Percentiles rank a stretch among this genome's conserved stretches.
Evolutionary conservation across 805 yeast species (phyloP).

Genomic region (Starmerella sp.): DNA sequence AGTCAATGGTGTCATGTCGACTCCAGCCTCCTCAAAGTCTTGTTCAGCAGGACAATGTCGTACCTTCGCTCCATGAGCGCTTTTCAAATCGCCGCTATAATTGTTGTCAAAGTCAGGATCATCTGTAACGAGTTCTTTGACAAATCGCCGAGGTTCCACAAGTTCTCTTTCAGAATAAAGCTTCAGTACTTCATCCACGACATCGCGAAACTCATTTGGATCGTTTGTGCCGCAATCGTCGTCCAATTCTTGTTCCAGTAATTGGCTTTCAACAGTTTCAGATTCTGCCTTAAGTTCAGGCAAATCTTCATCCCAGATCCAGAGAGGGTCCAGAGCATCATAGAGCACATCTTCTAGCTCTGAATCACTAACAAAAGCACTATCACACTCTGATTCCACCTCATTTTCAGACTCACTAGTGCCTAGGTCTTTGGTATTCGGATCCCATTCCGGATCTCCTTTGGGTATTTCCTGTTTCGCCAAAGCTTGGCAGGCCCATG

Average conservation of each 20-base stretch:
- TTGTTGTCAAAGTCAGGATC: neutral
- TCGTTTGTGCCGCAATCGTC: neutral
- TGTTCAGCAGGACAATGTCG: neutral
- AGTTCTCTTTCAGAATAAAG: neutral
- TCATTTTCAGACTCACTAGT: neutral
- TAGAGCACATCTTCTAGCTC: neutral
- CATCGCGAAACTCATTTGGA: neutral
- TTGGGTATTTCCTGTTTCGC: neutral
- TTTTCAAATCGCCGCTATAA: neutral
- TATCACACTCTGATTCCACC: neutral
- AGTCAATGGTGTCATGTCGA: neutral
- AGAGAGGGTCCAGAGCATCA: neutral
- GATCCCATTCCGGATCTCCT: neutral
- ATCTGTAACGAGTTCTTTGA: neutral
- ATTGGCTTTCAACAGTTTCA: neutral
- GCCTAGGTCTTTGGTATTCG: no score
- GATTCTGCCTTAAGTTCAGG: neutral
- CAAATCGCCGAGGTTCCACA: neutral
- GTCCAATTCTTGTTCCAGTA: no score
- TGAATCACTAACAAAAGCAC: neutral
- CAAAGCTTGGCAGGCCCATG: neutral
- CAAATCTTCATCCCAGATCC: neutral
- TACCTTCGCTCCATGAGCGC: neutral
- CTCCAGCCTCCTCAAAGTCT: neutral
- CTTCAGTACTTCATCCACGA: neutral